Percentiles rank a stretch among this genome's conserved stretches.
phyloP scores from a whole-genome alignment of 176 grass and related monocot species.

The Carex littledalei region DNA sequence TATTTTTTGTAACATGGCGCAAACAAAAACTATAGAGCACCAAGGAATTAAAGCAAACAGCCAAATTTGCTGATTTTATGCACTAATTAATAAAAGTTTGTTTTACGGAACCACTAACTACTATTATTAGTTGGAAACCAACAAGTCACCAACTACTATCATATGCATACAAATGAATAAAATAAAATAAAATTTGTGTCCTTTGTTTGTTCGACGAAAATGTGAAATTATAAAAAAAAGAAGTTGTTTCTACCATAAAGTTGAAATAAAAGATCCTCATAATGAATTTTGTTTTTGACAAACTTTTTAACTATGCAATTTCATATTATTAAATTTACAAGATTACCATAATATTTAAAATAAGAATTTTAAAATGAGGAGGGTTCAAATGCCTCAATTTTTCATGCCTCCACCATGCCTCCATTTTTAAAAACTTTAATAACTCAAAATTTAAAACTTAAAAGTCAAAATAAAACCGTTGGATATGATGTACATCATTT shows the following conservation, averaged over 20 bases:
- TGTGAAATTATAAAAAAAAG: neutral
- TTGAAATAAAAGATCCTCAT: neutral
- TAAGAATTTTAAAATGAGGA: neutral
- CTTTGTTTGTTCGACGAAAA: neutral
- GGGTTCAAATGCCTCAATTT: no score
- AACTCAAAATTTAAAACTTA: no score
- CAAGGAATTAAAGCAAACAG: no score
- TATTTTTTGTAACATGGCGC: neutral
- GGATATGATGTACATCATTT: no score
- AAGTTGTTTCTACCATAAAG: neutral
- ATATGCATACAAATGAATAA: no score
- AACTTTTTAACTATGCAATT: neutral
- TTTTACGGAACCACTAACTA: neutral
- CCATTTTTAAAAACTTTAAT: no score
- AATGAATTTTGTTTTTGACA: neutral
- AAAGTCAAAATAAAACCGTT: no score
- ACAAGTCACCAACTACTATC: neutral
- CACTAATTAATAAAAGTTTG: neutral
- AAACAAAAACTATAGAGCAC: no score
- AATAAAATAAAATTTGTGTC: neutral
- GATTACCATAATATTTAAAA: neutral
- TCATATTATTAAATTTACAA: neutral
- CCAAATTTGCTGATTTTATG: neutral
- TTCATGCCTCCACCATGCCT: no score
- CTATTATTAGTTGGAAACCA: neutral